Base-by-base conservation (phyloP, 2,329 filamentous ascomycete genomes). In the Neofusicoccum cordaticola region DNA sequence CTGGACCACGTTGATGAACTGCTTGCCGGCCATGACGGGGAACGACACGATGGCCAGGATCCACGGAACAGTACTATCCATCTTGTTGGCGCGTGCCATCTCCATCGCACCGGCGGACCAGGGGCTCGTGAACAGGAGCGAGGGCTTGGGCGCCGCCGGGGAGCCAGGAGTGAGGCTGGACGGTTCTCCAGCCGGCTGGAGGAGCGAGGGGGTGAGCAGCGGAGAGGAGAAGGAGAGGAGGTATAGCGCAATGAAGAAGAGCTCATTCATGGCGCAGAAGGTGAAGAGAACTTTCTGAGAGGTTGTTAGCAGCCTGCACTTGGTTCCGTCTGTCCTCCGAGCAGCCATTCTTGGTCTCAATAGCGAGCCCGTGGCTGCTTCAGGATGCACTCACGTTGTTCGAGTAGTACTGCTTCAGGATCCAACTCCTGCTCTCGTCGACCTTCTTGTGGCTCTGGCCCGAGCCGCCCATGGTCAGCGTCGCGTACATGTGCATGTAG, bases 401-500 rank as follows among this genome's bases (percentile, higher is more conserved):
- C 68, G 92, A 94, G 80, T 99, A 99, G 84, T 99, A 99, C 65
- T 96, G 83, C 79, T 97, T 95, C 77, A 99, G 81, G 66, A 98
- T 83, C 87, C 89, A 92, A 82, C 92, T 97, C 77, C 93, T 84
- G 75, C 86, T 91, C 79, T 90, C 89, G 75, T 96, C 92, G 61
- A 99, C 89, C 71, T 91, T 93, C 87, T 99, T 99, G 82, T 99
- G 95, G 81, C 93, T 91, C 71, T 86, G 82, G 17, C 88, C 86
- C 62, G 87, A 85, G 62, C 92, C 92, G 62, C 90, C 92, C 87
- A 97, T 95, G 69, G 89, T 89, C 73, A 97, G 82, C 0, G 93
- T 97, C 12, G 93, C 92, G 76, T 96, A 98, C 95, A 99, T 99
- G 82, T 99, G 95, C 84, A 98, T 94, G 77, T 98, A 99, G 79